phyloP scores from a whole-genome alignment of 2,329 filamentous ascomycete genomes.

The Tolypocladium capitatum region DNA sequence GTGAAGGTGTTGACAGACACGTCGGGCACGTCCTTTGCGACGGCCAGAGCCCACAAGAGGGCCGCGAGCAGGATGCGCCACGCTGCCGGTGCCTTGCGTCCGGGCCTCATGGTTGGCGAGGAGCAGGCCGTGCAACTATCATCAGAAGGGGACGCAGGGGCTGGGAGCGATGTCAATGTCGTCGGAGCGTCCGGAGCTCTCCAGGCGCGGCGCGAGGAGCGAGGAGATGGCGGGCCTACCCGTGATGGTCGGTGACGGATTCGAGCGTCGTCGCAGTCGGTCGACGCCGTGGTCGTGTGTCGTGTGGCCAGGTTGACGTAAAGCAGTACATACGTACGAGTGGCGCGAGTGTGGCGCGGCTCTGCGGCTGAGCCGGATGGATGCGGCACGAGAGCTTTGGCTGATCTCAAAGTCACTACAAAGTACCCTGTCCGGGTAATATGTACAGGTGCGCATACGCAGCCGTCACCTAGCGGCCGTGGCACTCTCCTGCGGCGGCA shows the following conservation, averaged over 20 bases:
- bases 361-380: constrained; percentile 1
- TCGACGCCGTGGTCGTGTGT: not conserved
- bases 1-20: constrained; percentile 55
- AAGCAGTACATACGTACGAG: constrained; percentile 2
- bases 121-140: constrained; percentile 20
- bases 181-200: not conserved
- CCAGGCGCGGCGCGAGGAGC: not conserved
- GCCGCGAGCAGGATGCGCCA: constrained; percentile 34
- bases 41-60: constrained; percentile 22
- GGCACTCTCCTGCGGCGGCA: too few relatives aligned
- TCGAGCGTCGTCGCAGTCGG: not conserved
- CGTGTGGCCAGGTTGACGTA: not conserved
- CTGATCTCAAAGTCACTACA: not conserved
- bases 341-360: constrained; percentile 8
- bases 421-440: too few relatives aligned
- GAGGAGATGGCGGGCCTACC: not conserved
- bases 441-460: too few relatives aligned
- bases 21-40: constrained; percentile 51
- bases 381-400: not conserved
- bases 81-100: constrained; percentile 32
- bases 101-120: constrained; percentile 38
- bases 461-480: too few relatives aligned
- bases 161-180: not conserved
- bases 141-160: constrained; percentile 20
- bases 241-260: not conserved